Percentiles rank a stretch among this genome's conserved stretches.
phyloP scores from a whole-genome alignment of 495 filamentous ascomycete genomes.

The Thozetella sp. region DNA sequence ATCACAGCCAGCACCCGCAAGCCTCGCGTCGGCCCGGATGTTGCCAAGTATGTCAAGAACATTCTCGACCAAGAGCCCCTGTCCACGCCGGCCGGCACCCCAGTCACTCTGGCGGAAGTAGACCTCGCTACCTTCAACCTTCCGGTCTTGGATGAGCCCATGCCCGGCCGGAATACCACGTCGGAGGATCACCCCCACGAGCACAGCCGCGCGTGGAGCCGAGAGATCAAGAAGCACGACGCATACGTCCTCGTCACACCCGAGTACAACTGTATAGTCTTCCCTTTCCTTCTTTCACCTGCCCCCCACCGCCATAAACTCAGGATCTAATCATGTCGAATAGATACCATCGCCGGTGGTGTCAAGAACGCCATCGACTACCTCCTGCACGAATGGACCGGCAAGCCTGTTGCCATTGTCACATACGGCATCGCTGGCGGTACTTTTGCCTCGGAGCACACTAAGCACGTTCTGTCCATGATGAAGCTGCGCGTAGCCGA shows the following conservation, averaged over 20 bases:
- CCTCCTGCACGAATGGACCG: slow-evolving; percentile 59
- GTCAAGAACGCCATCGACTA: slow-evolving; percentile 68
- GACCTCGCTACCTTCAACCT: slow-evolving; percentile 55
- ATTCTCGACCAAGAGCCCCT: slow-evolving; percentile 24
- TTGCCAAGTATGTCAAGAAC: slow-evolving; percentile 32
- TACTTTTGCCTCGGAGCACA: slow-evolving; percentile 39
- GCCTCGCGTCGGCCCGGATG: slow-evolving; percentile 30
- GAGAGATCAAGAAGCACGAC: slow-evolving; percentile 42
- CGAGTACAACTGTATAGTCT: slow-evolving; percentile 35
- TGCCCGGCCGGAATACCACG: slow-evolving; percentile 46
- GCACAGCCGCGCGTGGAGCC: slow-evolving; percentile 52
- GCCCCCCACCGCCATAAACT: not conserved
- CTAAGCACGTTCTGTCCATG: slow-evolving; percentile 20
- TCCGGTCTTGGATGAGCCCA: slow-evolving; percentile 57
- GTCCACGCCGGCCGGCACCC: slow-evolving; percentile 8
- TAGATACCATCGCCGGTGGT: slow-evolving; percentile 42
- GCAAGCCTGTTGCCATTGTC: slow-evolving; percentile 58
- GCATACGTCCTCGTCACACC: slow-evolving; percentile 61
- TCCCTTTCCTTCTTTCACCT: not conserved
- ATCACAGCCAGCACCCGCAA: slow-evolving; percentile 37
- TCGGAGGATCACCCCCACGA: slow-evolving; percentile 42
- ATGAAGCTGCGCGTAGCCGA: slow-evolving; percentile 30
- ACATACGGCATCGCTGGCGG: slow-evolving; percentile 57
- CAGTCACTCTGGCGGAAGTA: slow-evolving; percentile 32
- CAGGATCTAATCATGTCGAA: too few relatives aligned